phyloP scores from a whole-genome alignment of 176 grass and related monocot genomes.

The Cenchrus americanus region DNA sequence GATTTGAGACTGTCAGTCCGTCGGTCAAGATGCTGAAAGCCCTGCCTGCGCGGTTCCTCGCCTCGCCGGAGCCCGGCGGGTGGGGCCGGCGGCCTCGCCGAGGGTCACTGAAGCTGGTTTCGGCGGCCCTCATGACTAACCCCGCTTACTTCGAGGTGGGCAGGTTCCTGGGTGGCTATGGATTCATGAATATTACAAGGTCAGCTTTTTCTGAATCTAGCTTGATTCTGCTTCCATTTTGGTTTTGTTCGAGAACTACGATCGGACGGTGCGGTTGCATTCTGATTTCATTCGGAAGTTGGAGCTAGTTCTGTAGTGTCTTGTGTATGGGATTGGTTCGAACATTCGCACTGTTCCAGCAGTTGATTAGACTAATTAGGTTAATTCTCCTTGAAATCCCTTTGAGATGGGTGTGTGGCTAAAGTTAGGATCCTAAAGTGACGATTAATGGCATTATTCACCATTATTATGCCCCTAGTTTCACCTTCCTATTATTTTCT shows the following conservation, averaged over 20 bases:
- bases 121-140: constrained; percentile 70
- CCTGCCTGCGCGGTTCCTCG: constrained; percentile 39
- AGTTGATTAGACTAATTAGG: constrained; percentile 12
- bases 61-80: constrained; percentile 30
- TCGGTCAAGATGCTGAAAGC: constrained; percentile 49
- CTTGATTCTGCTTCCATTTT: neutral
- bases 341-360: neutral
- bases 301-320: neutral
- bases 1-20: constrained; percentile 18
- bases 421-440: neutral
- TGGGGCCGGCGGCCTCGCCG: constrained; percentile 26
- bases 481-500: neutral
- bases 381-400: constrained; percentile 26
- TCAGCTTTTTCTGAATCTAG: constrained; percentile 30
- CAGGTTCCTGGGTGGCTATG: constrained; percentile 75
- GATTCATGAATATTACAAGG: constrained; percentile 97
- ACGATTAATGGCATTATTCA: neutral
- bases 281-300: constrained; percentile 28
- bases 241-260: neutral
- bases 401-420: neutral
- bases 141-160: constrained; percentile 85
- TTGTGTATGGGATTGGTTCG: neutral
- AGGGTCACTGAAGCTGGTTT: constrained; percentile 20
- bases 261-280: neutral
- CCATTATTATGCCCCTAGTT: no score